Evolutionary conservation across 2,329 filamentous ascomycete species (phyloP).

Genomic region (Exophiala sp.): DNA sequence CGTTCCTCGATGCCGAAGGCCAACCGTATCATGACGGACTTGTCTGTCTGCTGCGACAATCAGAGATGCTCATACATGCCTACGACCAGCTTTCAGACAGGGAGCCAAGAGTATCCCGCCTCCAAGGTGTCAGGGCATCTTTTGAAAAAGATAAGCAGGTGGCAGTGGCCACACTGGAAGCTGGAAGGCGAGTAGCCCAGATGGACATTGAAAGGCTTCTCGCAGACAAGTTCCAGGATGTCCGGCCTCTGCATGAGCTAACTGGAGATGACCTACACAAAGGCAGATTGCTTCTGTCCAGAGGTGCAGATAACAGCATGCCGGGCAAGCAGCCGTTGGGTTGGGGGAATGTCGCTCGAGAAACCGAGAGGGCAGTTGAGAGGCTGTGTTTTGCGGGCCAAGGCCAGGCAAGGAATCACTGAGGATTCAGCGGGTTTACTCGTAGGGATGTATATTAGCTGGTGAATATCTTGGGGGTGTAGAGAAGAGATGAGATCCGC

Average conservation of each 20-base stretch:
- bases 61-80: constrained; percentile 11
- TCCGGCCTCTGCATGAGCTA: constrained; percentile 5
- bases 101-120: constrained; percentile 2
- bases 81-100: constrained; percentile 15
- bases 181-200: constrained; percentile 12
- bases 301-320: constrained; percentile 2
- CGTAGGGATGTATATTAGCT: no score
- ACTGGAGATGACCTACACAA: constrained; percentile 16
- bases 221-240: constrained; percentile 16
- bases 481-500: not conserved
- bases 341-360: constrained; percentile 18
- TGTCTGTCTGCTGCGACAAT: constrained; percentile 13
- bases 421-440: not conserved
- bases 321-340: constrained; percentile 9
- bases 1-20: constrained; percentile 15
- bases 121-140: constrained; percentile 8
- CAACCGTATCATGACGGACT: constrained; percentile 14
- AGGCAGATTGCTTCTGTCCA: constrained; percentile 15
- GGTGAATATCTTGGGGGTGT: no score
- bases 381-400: constrained; percentile 16
- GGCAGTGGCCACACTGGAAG: constrained; percentile 12
- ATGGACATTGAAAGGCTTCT: constrained; percentile 15
- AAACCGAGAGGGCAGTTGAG: constrained; percentile 16
- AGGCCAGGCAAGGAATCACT: not conserved
- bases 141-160: constrained; percentile 17